Evolutionary conservation across 345 rosid genomes (phyloP).

Genomic region (Camelina sativa): DNA sequence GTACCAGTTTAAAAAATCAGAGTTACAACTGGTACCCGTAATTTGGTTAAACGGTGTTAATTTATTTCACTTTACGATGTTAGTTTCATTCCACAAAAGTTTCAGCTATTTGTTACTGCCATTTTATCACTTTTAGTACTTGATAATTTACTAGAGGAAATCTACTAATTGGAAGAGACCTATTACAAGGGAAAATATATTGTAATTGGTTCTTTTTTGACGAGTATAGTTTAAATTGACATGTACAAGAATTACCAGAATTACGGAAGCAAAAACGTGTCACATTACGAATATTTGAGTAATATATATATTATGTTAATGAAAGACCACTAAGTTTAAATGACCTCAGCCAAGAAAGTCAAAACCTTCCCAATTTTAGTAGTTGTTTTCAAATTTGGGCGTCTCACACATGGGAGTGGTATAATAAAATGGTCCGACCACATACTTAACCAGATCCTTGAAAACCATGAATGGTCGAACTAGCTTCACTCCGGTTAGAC

Average conservation of each 20-base stretch:
- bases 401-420: constrained; percentile 74
- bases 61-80: too few species aligned
- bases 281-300: constrained; percentile 12
- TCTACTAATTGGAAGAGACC: too few species aligned
- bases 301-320: background rate
- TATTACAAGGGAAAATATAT: too few species aligned
- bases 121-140: too few species aligned
- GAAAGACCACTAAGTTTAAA: background rate
- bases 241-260: constrained; percentile 25
- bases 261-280: constrained; percentile 27
- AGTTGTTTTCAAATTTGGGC: constrained; percentile 45
- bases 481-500: constrained; percentile 64
- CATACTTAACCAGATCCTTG: constrained; percentile 52
- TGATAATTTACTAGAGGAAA: too few species aligned
- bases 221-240: background rate
- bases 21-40: too few species aligned
- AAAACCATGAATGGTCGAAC: constrained; percentile 51
- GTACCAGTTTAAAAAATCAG: too few species aligned
- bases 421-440: constrained; percentile 60
- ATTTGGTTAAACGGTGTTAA: too few species aligned
- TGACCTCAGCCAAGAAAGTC: constrained; percentile 22
- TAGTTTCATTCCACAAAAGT: too few species aligned
- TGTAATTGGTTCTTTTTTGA: too few species aligned
- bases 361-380: constrained; percentile 34
- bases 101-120: too few species aligned